Conservation (phyloP, 331 rosid species). For the Malus hybrid region DNA sequence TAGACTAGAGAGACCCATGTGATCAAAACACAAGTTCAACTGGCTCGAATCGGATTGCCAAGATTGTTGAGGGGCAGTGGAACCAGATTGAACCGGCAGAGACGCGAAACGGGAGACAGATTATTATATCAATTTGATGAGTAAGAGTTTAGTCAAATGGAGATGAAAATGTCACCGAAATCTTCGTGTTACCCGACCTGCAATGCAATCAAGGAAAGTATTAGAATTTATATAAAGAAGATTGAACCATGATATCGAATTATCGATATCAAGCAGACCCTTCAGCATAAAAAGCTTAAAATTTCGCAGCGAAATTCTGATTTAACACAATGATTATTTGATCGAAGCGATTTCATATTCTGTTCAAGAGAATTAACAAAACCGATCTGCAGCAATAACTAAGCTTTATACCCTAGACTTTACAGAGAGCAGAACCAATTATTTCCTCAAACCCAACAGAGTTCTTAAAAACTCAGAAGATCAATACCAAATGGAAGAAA, state of each 20-base stretch:
- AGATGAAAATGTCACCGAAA: neutral
- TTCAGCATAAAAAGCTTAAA: neutral
- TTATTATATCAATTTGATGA: neutral
- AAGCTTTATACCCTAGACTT: neutral
- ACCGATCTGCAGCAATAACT: neutral
- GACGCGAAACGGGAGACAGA: neutral
- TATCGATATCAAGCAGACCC: conserved; percentile 1
- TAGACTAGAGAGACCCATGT: conserved; percentile 91
- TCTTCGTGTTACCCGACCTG: conserved; percentile 32
- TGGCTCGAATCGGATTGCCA: too few relatives aligned
- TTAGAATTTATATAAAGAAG: conserved; percentile 11
- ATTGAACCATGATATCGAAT: neutral
- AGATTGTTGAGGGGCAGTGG: neutral
- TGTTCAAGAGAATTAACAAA: neutral
- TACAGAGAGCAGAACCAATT: neutral
- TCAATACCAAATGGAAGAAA: neutral
- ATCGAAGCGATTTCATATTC: neutral
- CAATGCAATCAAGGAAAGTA: conserved; percentile 16
- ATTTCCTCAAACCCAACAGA: neutral
- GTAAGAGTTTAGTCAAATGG: neutral
- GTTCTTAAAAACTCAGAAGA: neutral
- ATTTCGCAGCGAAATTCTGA: neutral
- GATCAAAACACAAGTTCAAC: neutral
- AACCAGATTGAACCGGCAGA: neutral
- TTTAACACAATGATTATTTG: neutral